phyloP scores from a whole-genome alignment of 495 filamentous ascomycete genomes.

The Aspergillus indologenus region DNA sequence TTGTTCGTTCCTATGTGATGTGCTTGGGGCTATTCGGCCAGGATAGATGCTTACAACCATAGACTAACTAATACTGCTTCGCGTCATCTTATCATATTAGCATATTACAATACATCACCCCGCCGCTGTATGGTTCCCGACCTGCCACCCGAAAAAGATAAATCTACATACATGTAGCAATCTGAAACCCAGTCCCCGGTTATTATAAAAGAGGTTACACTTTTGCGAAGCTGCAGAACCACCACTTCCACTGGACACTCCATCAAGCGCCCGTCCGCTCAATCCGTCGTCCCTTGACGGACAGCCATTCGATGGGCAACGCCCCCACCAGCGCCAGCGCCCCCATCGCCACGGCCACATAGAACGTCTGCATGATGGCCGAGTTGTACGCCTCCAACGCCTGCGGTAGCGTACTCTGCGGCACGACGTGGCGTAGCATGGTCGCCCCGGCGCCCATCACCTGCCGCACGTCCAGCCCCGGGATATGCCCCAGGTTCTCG shows the following conservation, averaged over 20 bases:
- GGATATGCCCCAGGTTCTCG: slow-evolving; percentile 52
- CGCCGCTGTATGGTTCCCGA: too few relatives aligned
- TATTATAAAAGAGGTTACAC: too few relatives aligned
- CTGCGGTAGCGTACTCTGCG: slow-evolving; percentile 40
- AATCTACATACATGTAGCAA: too few relatives aligned
- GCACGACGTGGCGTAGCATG: slow-evolving; percentile 51
- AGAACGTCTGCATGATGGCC: slow-evolving; percentile 64
- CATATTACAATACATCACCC: too few relatives aligned
- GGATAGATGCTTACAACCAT: neutral
- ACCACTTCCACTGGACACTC: too few relatives aligned
- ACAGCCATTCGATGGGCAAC: slow-evolving; percentile 69
- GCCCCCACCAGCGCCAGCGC: slow-evolving; percentile 59
- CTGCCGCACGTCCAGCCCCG: slow-evolving; percentile 44
- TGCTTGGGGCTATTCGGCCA: neutral
- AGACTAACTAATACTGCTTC: neutral
- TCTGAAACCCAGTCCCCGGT: too few relatives aligned
- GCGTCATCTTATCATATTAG: too few relatives aligned
- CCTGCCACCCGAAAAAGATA: too few relatives aligned
- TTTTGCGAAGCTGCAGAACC: too few relatives aligned
- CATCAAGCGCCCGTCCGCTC: slow-evolving; percentile 43
- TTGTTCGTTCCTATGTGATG: slow-evolving; percentile 5
- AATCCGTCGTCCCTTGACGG: slow-evolving; percentile 83
- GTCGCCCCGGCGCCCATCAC: slow-evolving; percentile 67
- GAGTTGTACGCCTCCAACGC: slow-evolving; percentile 70
- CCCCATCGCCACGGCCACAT: slow-evolving; percentile 63